These are phyloP conservation scores for Lophiostoma macrostomum DNA, from an alignment of 495 filamentous ascomycete species.

Conservation along the genomic window DNA sequence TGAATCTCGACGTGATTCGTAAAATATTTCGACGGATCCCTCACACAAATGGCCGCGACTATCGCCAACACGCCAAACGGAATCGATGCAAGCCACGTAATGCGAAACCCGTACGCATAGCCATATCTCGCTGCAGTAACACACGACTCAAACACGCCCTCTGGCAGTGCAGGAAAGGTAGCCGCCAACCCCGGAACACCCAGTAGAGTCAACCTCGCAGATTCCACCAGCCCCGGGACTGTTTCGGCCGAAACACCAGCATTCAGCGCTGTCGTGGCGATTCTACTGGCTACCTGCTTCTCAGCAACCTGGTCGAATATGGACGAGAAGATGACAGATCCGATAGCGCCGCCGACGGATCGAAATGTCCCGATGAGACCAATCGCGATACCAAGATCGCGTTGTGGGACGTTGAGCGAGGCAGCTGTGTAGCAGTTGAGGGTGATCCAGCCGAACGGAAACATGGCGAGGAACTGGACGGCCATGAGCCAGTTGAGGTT, in stretches of 20 bases:
- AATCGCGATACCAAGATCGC: slow-evolving; percentile 38
- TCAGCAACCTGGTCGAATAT: slow-evolving; percentile 46
- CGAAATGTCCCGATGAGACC: slow-evolving; percentile 43
- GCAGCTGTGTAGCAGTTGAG: slow-evolving; percentile 37
- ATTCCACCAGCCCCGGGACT: slow-evolving; percentile 39
- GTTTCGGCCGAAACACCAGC: slow-evolving; percentile 47
- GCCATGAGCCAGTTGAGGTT: slow-evolving; percentile 38
- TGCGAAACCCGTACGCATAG: slow-evolving; percentile 41
- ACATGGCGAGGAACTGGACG: slow-evolving; percentile 39
- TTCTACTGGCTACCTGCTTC: slow-evolving; percentile 39
- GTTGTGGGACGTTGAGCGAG: slow-evolving; percentile 37
- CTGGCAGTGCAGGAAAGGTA: slow-evolving; percentile 40
- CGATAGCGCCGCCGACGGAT: slow-evolving; percentile 31
- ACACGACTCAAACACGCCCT: slow-evolving; percentile 25
- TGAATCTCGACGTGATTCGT: slow-evolving; percentile 41
- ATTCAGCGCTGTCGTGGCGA: slow-evolving; percentile 40
- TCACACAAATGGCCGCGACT: slow-evolving; percentile 33
- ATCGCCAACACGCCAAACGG: slow-evolving; percentile 40
- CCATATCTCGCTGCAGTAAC: slow-evolving; percentile 27
- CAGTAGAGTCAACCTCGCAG: slow-evolving; percentile 39
- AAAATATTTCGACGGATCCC: slow-evolving; percentile 37
- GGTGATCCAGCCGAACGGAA: slow-evolving; percentile 40
- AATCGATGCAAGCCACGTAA: slow-evolving; percentile 37
- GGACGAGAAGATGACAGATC: slow-evolving; percentile 47
- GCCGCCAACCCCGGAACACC: slow-evolving; percentile 40